These are phyloP conservation scores for Linanthus parryae DNA, from an alignment of 148 eudicot genomes.

Conservation along the genomic window DNA sequence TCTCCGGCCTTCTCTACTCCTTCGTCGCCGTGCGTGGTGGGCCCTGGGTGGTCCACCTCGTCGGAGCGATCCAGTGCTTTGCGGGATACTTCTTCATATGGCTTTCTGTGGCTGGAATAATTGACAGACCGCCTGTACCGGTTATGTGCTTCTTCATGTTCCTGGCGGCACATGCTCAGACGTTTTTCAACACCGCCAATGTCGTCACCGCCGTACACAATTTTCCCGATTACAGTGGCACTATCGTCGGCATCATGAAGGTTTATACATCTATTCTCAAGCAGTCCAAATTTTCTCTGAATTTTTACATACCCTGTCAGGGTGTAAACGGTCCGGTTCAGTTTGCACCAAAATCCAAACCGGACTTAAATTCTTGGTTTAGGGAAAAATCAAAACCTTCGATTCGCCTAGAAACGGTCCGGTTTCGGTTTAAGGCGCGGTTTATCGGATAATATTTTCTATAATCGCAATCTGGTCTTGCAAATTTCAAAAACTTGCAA, in stretches of 20 bases:
- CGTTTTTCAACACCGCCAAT: constrained; percentile 84
- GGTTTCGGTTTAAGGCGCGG: too few relatives aligned
- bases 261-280: too few relatives aligned
- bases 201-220: constrained; percentile 77
- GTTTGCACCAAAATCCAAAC: too few relatives aligned
- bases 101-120: constrained; percentile 60
- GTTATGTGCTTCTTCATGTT: constrained; percentile 69
- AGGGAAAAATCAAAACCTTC: too few relatives aligned
- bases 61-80: constrained; percentile 70
- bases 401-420: too few relatives aligned
- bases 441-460: too few relatives aligned
- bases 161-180: constrained; percentile 81
- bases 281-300: too few relatives aligned
- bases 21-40: constrained; percentile 22
- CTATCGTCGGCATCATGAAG: constrained; percentile 93
- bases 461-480: too few relatives aligned
- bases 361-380: too few relatives aligned
- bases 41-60: constrained; percentile 62
- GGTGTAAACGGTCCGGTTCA: too few relatives aligned
- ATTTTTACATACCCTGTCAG: too few relatives aligned
- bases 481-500: too few relatives aligned
- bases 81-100: constrained; percentile 70
- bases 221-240: constrained; percentile 68
- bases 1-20: constrained; percentile 82
- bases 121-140: constrained; percentile 40